Conservation (phyloP, 768 basidiomycete species). For the Favolaschia claudopus region DNA sequence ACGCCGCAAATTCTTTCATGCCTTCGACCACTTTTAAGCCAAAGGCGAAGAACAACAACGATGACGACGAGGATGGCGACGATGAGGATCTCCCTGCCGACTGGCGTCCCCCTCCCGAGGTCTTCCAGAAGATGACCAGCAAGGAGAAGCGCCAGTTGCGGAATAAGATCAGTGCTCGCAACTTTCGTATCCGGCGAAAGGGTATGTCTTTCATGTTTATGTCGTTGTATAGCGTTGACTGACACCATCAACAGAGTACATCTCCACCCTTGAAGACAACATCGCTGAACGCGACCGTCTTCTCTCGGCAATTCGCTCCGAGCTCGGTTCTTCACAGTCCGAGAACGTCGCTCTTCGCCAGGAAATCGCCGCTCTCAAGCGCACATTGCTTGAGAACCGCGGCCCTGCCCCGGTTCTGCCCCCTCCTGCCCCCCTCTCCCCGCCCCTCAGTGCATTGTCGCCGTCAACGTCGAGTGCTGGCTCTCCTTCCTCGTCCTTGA, state of each 20-base stretch:
- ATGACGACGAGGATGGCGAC: constrained; percentile 44
- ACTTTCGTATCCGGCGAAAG: constrained; percentile 94
- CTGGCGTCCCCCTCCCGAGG: constrained; percentile 89
- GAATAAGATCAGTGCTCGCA: constrained; percentile 96
- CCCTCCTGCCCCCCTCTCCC: constrained; percentile 37
- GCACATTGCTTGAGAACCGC: constrained; percentile 74
- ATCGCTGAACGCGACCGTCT: constrained; percentile 92
- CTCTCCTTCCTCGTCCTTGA: constrained; percentile 27
- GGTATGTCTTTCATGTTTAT: constrained; percentile 52
- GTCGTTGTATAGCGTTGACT: constrained; percentile 14
- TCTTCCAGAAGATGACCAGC: constrained; percentile 92
- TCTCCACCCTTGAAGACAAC: constrained; percentile 91
- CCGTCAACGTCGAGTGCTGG: constrained; percentile 13
- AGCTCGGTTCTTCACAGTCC: constrained; percentile 78
- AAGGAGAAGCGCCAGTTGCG: constrained; percentile 96
- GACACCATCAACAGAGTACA: constrained; percentile 72
- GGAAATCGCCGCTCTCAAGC: constrained; percentile 79
- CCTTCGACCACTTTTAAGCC: constrained; percentile 27
- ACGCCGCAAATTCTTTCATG: constrained; percentile 36
- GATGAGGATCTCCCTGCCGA: constrained; percentile 72
- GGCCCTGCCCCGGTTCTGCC: constrained; percentile 62
- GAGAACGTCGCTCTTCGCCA: constrained; percentile 87
- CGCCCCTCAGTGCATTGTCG: constrained; percentile 24
- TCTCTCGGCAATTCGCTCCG: constrained; percentile 85
- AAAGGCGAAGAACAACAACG: constrained; percentile 8